Percentiles rank a stretch among this genome's conserved stretches.
Conservation (phyloP, 352 stramenopile genomes). For the Phytopythium litorale region DNA sequence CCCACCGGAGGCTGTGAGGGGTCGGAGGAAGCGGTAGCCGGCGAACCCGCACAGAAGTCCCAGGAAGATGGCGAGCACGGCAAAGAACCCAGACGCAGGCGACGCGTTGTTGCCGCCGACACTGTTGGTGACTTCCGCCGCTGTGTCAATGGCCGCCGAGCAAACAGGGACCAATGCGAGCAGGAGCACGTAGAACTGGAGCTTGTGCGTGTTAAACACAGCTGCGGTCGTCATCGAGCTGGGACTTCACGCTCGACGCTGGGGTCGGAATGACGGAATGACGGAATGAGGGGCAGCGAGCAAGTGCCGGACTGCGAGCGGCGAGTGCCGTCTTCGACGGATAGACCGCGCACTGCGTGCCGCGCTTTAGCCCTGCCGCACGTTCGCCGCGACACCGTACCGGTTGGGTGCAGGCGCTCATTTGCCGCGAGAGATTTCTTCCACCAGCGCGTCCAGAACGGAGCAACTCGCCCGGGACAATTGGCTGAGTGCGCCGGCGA, state of each 20-base stretch:
- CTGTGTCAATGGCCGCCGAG: constrained; percentile 24
- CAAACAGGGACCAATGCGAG: constrained; percentile 5
- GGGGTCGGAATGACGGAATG: not conserved
- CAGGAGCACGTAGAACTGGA: not conserved
- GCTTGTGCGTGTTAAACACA: not conserved
- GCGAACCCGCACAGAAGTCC: constrained; percentile 39
- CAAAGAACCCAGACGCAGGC: constrained; percentile 28
- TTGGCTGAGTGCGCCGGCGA: not conserved
- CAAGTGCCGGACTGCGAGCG: not conserved
- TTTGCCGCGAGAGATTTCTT: constrained; percentile 3
- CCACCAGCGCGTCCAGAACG: not conserved
- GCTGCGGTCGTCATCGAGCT: not conserved
- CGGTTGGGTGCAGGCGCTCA: not conserved
- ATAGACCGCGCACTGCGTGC: not conserved
- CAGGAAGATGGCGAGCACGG: constrained; percentile 27
- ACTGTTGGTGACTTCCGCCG: constrained; percentile 9
- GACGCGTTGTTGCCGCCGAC: constrained; percentile 17
- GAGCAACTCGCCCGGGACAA: not conserved
- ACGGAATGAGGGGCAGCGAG: not conserved
- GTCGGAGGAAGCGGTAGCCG: constrained; percentile 62
- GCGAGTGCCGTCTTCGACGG: not conserved
- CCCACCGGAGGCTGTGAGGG: constrained; percentile 41
- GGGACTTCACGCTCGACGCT: not conserved
- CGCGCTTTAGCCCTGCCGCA: not conserved
- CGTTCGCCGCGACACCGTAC: not conserved